Evolutionary conservation across 2,329 filamentous ascomycete species (phyloP).

Genomic region (Aureobasidium sp.): DNA sequence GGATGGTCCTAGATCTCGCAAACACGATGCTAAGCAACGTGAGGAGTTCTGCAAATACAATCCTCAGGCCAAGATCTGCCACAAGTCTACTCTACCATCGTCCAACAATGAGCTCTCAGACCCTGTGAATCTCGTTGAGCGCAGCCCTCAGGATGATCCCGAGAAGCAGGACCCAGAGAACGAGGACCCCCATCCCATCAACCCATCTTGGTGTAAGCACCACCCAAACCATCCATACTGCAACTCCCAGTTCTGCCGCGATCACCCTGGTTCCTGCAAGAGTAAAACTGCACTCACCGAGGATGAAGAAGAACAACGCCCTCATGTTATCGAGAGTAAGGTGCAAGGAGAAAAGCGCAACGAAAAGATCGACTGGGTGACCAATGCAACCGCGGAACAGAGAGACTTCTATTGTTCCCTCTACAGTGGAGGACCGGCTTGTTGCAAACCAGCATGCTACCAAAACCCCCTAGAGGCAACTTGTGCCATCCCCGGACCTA

Average conservation of each 20-base stretch:
- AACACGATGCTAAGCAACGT: background rate
- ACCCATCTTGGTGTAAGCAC: background rate
- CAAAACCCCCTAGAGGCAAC: too few species aligned
- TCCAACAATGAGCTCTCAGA: background rate
- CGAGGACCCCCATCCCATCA: background rate
- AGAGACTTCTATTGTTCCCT: too few species aligned
- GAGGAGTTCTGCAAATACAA: background rate
- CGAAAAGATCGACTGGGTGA: too few species aligned
- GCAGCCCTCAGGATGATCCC: background rate
- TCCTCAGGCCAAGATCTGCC: background rate
- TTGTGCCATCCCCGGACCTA: too few species aligned
- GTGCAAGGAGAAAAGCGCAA: too few species aligned
- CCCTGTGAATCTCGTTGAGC: background rate
- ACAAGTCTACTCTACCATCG: background rate
- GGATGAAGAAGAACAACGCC: too few species aligned
- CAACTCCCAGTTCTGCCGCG: background rate
- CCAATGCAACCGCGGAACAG: too few species aligned
- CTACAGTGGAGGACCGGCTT: too few species aligned
- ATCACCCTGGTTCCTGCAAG: background rate
- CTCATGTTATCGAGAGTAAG: too few species aligned
- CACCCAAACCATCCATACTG: background rate
- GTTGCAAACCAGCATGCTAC: too few species aligned
- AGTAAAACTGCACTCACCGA: background rate
- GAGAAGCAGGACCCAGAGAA: background rate
- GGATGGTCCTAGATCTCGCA: too few species aligned